Base-by-base conservation (phyloP, 1,284 basidiomycete genomes). In the Trichosporon sp. region DNA sequence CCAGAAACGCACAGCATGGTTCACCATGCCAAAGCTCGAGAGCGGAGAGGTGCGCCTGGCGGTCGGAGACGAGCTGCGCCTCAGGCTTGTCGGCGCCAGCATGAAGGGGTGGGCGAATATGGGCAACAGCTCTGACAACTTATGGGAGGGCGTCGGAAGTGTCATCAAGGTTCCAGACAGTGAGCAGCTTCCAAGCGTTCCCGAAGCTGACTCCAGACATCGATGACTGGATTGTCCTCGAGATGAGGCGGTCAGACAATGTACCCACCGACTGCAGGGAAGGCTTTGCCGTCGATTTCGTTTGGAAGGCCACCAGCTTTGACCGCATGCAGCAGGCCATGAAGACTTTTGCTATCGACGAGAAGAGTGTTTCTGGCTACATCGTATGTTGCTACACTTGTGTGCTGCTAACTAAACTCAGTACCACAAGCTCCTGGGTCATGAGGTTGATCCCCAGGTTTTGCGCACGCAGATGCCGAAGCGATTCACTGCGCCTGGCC, bases 121-220 rank as follows among this genome's bases (percentile, higher is more conserved):
- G 44, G 74, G 73, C 12, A 51, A 58, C 21, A 32, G 53, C 9
- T 71, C 68, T 3, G 76, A 78, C 63, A 75, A 75, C 42, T 72
- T 73, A 3, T 99, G 97, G 97, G 95, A 99, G 78, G 95, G 95
- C 1, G 91, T 95, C 23, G 96, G 97, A 0, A 95, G 98, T 83
- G 97, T 99, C 73, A 91, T 98, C 86, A 99, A 99, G 86, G 94
- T 98, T 68, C 96, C 96, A n/a, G 98, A 99, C 84, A 98, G 95
- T 97, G 77, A 76, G 86, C 81, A 9, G 29, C 15, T 34, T 1
- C 7, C 13, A n/a, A 11, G 2, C 2, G 1, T 35, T n/a, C n/a
- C n/a, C n/a, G 13, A 4, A 21, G 18, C 72, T 38, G 13, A 69
- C 62, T 1, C 0, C 75, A 96, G 95, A 98, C 81, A 91, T 97